A percentile compares a stretch with the other conserved stretches of the same genome.
Evolutionary conservation across 2,329 filamentous ascomycete species (phyloP).

Genomic region (Alternaria sp.): DNA sequence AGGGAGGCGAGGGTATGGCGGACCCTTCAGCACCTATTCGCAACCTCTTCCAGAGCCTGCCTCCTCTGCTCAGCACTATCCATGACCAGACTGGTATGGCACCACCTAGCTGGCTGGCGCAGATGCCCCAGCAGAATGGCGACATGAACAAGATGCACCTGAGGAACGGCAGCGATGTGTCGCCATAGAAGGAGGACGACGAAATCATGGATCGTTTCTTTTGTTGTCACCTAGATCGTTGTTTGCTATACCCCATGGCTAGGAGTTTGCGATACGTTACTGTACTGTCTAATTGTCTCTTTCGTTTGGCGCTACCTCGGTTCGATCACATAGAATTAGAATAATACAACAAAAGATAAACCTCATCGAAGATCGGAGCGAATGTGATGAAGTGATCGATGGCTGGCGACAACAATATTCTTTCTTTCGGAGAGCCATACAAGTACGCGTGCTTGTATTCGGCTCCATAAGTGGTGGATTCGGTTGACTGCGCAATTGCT

Average conservation of each 20-base stretch:
- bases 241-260: constrained; percentile 14
- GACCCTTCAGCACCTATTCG: constrained; percentile 71
- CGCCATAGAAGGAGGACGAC: constrained; percentile 4
- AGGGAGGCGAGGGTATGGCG: constrained; percentile 51
- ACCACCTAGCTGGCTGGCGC: constrained; percentile 74
- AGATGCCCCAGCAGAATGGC: constrained; percentile 54
- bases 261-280: constrained; percentile 1
- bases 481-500: not conserved
- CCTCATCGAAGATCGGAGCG: not conserved
- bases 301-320: not conserved
- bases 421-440: not conserved
- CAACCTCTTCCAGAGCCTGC: constrained; percentile 84
- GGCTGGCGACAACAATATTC: not conserved
- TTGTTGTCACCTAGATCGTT: constrained; percentile 4
- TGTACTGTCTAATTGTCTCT: not conserved
- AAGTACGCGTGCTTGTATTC: not conserved
- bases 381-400: not conserved
- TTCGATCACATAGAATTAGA: not conserved
- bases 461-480: not conserved
- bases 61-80: constrained; percentile 82
- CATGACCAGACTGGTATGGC: constrained; percentile 87
- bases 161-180: constrained; percentile 35
- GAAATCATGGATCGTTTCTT: not conserved
- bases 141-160: constrained; percentile 29
- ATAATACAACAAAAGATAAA: not conserved